A percentile compares a stretch with the other conserved stretches of the same genome.
These are phyloP conservation scores for Petunia secreta DNA, from an alignment of 257 asterid species.

Conservation along the genomic window DNA sequence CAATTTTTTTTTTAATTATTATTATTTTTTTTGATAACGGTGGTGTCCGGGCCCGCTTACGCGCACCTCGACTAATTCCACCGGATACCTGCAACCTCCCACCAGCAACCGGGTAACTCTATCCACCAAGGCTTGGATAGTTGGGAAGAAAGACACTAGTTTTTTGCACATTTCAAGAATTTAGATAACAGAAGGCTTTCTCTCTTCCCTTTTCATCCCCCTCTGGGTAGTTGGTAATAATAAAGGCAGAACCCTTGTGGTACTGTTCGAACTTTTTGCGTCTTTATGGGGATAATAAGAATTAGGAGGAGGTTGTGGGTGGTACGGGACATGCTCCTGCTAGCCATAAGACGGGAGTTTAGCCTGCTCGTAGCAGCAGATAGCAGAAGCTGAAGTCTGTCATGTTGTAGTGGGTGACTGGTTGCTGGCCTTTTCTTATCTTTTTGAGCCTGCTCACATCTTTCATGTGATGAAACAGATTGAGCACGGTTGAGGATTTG, in stretches of 20 bases:
- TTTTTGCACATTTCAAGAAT: neutral
- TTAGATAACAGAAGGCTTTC: neutral
- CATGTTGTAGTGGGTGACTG: neutral
- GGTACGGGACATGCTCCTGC: neutral
- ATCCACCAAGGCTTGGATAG: no score
- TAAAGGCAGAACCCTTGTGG: neutral
- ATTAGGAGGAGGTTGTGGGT: neutral
- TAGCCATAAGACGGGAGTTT: neutral
- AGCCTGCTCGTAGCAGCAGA: neutral
- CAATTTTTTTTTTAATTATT: neutral
- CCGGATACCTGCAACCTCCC: no score
- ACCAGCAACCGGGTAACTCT: no score
- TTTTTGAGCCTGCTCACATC: slow-evolving; percentile 29
- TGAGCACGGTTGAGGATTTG: slow-evolving; percentile 77
- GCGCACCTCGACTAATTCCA: no score
- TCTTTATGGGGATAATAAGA: neutral
- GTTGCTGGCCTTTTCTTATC: neutral
- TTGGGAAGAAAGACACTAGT: no score
- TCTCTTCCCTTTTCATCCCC: neutral
- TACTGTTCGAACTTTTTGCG: neutral
- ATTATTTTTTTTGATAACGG: no score
- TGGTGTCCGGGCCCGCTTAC: no score
- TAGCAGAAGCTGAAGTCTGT: neutral
- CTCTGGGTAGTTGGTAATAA: neutral
- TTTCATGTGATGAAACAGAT: slow-evolving; percentile 54